phyloP scores from a whole-genome alignment of 2,329 filamentous ascomycete genomes.

The Passalora sequoiae region DNA sequence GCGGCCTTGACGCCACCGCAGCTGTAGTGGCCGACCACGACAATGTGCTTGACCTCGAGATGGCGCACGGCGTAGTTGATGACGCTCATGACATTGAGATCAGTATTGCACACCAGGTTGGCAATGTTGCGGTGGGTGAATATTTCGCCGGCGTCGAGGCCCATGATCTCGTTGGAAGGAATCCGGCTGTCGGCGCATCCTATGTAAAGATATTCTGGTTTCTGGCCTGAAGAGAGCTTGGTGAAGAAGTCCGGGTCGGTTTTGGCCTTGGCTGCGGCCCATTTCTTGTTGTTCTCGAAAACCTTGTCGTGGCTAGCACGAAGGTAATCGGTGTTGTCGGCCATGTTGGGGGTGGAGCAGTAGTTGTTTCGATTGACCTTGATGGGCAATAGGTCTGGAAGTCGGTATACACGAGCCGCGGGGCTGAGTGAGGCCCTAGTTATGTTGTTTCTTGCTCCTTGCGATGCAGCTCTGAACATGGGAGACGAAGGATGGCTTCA shows the following conservation, averaged over 20 bases:
- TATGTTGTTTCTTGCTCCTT: neutral
- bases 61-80: slow-evolving; percentile 71
- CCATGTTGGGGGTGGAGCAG: slow-evolving; percentile 12
- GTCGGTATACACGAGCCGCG: neutral
- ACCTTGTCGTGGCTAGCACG: slow-evolving; percentile 27
- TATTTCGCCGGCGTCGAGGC: slow-evolving; percentile 71
- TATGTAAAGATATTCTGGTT: slow-evolving; percentile 67
- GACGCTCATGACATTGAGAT: slow-evolving; percentile 69
- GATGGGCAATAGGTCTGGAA: slow-evolving; percentile 6
- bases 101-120: slow-evolving; percentile 68
- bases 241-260: slow-evolving; percentile 66
- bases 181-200: slow-evolving; percentile 80
- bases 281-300: slow-evolving; percentile 63
- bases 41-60: slow-evolving; percentile 59
- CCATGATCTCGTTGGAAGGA: slow-evolving; percentile 73
- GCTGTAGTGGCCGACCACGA: slow-evolving; percentile 55
- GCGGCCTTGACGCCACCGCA: slow-evolving; percentile 55
- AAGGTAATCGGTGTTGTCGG: slow-evolving; percentile 11
- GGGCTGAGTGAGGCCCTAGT: neutral
- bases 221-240: slow-evolving; percentile 60
- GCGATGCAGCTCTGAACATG: slow-evolving; percentile 1
- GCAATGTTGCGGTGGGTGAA: slow-evolving; percentile 87
- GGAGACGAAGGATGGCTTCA: too few species aligned
- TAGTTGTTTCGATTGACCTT: slow-evolving; percentile 9
- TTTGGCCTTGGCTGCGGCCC: slow-evolving; percentile 60